Percentiles rank a stretch among this genome's conserved stretches.
phyloP scores from a whole-genome alignment of 2,329 filamentous ascomycete genomes.

The Domatiomyces catenatus region DNA sequence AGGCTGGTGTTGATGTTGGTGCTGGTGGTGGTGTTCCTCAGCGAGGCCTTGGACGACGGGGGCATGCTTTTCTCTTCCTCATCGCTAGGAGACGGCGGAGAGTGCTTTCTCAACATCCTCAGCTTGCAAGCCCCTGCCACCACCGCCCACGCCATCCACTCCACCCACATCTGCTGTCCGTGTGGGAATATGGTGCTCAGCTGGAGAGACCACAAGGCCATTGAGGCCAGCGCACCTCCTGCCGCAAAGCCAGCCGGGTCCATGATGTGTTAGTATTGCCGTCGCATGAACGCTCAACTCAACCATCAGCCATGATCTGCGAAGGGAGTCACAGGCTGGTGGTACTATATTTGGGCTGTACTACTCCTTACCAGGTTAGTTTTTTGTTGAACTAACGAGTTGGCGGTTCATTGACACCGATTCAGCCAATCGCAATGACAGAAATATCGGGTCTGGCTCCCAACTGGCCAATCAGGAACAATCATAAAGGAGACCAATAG shows the following conservation, averaged over 20 bases:
- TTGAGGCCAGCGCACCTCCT: not conserved
- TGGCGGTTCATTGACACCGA: too few relatives aligned
- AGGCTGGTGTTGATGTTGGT: conserved; percentile 1
- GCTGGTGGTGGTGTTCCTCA: not conserved
- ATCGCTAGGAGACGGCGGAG: not conserved
- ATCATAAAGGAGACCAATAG: too few relatives aligned
- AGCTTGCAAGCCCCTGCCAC: not conserved
- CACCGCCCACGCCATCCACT: not conserved
- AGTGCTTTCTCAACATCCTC: not conserved
- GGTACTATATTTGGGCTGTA: too few relatives aligned
- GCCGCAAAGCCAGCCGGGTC: not conserved
- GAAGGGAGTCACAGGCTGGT: too few relatives aligned
- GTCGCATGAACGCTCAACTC: not conserved
- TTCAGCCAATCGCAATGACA: too few relatives aligned
- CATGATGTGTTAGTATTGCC: not conserved
- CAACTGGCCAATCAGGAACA: too few relatives aligned
- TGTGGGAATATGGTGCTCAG: not conserved
- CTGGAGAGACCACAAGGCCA: not conserved
- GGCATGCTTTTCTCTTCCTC: not conserved
- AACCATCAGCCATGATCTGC: too few relatives aligned
- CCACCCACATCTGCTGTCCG: not conserved
- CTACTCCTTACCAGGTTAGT: too few relatives aligned
- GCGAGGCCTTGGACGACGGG: not conserved
- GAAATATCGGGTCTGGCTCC: too few relatives aligned
- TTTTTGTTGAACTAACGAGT: too few relatives aligned